Evolutionary conservation across 768 basidiomycete species (phyloP).

Genomic region (Mrakia gelida): DNA sequence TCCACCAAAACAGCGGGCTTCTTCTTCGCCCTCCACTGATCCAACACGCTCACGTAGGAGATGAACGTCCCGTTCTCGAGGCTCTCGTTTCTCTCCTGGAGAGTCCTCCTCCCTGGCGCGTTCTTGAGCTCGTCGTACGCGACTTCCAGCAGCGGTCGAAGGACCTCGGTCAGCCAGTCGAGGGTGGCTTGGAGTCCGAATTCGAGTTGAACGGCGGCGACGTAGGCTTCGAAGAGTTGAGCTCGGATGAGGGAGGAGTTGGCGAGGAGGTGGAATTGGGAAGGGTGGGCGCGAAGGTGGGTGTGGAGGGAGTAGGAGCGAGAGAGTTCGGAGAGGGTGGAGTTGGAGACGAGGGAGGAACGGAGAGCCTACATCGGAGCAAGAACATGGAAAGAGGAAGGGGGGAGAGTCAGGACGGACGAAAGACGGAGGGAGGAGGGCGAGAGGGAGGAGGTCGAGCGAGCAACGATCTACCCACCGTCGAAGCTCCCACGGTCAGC

Average conservation of each 20-base stretch:
- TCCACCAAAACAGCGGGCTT: neutral
- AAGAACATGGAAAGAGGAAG: neutral
- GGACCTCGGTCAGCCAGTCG: neutral
- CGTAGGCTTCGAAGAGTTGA: constrained; percentile 4
- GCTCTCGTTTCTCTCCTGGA: neutral
- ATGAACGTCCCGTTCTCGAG: neutral
- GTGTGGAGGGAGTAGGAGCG: neutral
- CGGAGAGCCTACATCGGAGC: neutral
- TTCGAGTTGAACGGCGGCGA: neutral
- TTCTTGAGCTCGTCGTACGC: constrained; percentile 7
- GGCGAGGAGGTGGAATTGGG: neutral
- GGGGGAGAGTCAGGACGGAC: neutral
- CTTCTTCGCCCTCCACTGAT: neutral
- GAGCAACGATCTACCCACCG: neutral
- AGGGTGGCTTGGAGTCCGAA: neutral
- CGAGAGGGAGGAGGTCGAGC: neutral
- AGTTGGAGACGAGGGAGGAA: constrained; percentile 5
- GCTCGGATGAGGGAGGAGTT: neutral
- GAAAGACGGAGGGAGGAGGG: neutral
- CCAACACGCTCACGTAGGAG: neutral
- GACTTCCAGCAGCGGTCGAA: neutral
- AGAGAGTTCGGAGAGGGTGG: constrained; percentile 12
- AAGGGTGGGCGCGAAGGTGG: neutral
- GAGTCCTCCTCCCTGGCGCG: neutral
- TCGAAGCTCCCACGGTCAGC: constrained; percentile 1